A percentile compares a stretch with the other conserved stretches of the same genome.
These are phyloP conservation scores for Stagonosporopsis tanaceti DNA, from an alignment of 2,329 filamentous ascomycete species.

Conservation along the genomic window DNA sequence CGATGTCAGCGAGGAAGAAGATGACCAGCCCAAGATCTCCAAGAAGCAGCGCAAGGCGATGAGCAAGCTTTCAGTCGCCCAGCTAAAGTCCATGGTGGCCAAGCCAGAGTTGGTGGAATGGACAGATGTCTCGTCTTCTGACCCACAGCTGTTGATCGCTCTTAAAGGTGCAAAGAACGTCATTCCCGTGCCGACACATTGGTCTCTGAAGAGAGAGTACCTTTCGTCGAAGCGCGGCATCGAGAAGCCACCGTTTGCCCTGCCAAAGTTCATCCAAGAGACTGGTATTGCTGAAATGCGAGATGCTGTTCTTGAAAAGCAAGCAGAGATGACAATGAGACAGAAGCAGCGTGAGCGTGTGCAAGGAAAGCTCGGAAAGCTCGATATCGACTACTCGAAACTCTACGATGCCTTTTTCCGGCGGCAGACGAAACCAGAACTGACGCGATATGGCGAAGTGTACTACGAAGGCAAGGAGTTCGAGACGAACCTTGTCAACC, in stretches of 20 bases:
- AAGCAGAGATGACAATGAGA: constrained; percentile 88
- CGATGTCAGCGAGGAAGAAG: constrained; percentile 84
- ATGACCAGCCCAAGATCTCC: constrained; percentile 74
- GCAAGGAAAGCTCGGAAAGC: constrained; percentile 92
- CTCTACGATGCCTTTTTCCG: constrained; percentile 98
- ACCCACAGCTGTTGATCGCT: constrained; percentile 87
- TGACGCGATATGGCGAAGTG: constrained; percentile 97
- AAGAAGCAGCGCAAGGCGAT: constrained; percentile 95
- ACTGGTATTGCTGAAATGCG: constrained; percentile 98
- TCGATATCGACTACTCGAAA: constrained; percentile 98
- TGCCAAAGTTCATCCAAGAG: constrained; percentile 96
- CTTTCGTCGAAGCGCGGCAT: constrained; percentile 96
- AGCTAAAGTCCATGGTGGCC: constrained; percentile 89
- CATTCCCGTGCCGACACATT: constrained; percentile 91
- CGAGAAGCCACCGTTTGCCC: constrained; percentile 89
- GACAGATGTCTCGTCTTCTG: constrained; percentile 91
- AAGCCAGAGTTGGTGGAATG: constrained; percentile 97
- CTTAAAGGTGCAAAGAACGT: constrained; percentile 96
- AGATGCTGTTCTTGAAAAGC: constrained; percentile 93
- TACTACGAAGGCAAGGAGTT: constrained; percentile 99
- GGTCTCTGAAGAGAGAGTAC: constrained; percentile 96
- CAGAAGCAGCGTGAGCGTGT: constrained; percentile 96
- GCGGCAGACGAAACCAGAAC: constrained; percentile 92
- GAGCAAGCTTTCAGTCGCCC: constrained; percentile 91
- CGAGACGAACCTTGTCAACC: constrained; percentile 90